A percentile compares a stretch with the other conserved stretches of the same genome.
Conservation (phyloP, 129 eudicot genomes). For the Tanacetum coccineum region DNA sequence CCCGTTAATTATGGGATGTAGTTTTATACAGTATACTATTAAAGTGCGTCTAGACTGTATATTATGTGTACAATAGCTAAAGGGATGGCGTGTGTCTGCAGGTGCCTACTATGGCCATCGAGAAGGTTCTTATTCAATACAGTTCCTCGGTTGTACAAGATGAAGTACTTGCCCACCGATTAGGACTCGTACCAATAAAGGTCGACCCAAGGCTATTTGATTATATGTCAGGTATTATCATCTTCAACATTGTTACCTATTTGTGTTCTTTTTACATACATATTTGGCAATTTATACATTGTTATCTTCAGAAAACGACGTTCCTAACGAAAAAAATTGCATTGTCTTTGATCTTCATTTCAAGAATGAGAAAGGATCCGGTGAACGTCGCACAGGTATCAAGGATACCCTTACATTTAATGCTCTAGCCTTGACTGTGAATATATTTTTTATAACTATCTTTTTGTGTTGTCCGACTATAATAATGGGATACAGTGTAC, state of each 20-base stretch:
- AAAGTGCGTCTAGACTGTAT: no score
- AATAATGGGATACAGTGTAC: conserved; percentile 40
- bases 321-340: conserved; percentile 77
- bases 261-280: background rate
- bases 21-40: no score
- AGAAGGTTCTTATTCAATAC: conserved; percentile 83
- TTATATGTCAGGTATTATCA: conserved; percentile 67
- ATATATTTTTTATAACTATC: background rate
- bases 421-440: conserved; percentile 1
- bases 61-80: background rate
- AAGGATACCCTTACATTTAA: background rate
- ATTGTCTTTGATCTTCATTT: conserved; percentile 82
- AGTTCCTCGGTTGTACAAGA: conserved; percentile 92
- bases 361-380: conserved; percentile 45
- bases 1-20: no score
- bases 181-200: conserved; percentile 78
- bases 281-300: conserved; percentile 2
- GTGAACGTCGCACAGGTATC: conserved; percentile 61
- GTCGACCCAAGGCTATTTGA: conserved; percentile 92
- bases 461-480: conserved; percentile 5
- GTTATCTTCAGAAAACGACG: conserved; percentile 55
- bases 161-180: conserved; percentile 89
- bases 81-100: conserved; percentile 18
- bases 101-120: conserved; percentile 98
- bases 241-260: conserved; percentile 12